A percentile compares a stretch with the other conserved stretches of the same genome.
phyloP scores from a whole-genome alignment of 1,284 basidiomycete species.

The Tetrapyrgos nigripes region DNA sequence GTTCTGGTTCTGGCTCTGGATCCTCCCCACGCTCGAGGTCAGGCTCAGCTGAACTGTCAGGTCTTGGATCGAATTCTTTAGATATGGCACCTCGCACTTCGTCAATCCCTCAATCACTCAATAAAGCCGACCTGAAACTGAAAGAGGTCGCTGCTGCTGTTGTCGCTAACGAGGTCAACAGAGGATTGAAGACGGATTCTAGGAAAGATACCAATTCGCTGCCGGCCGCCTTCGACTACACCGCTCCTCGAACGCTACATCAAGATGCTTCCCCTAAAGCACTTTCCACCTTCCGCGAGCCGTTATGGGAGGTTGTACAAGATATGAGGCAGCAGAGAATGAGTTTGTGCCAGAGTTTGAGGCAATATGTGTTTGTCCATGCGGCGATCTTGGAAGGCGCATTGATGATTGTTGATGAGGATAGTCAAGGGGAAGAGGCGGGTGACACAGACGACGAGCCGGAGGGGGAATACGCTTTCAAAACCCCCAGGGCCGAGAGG shows the following conservation, averaged over 20 bases:
- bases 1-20: conserved; percentile 4
- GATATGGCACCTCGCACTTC: not conserved
- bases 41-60: not conserved
- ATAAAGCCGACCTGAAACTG: not conserved
- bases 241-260: conserved; percentile 65
- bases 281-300: conserved; percentile 71
- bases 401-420: conserved; percentile 80
- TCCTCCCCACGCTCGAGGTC: conserved; percentile 9
- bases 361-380: conserved; percentile 92
- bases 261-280: conserved; percentile 57
- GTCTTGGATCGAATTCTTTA: not conserved
- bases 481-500: not conserved
- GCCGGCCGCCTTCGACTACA: conserved; percentile 58
- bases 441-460: conserved; percentile 23
- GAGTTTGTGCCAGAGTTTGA: conserved; percentile 88
- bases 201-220: conserved; percentile 1
- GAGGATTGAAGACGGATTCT: not conserved
- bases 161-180: not conserved
- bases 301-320: conserved; percentile 79
- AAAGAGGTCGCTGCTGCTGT: conserved; percentile 2
- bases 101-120: not conserved
- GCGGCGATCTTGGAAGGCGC: conserved; percentile 85
- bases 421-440: conserved; percentile 48
- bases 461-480: conserved; percentile 9
- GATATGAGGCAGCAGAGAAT: conserved; percentile 93